A percentile compares a stretch with the other conserved stretches of the same genome.
Evolutionary conservation across 148 eudicot species (phyloP).

Genomic region (Vaccinium vitisidaea): DNA sequence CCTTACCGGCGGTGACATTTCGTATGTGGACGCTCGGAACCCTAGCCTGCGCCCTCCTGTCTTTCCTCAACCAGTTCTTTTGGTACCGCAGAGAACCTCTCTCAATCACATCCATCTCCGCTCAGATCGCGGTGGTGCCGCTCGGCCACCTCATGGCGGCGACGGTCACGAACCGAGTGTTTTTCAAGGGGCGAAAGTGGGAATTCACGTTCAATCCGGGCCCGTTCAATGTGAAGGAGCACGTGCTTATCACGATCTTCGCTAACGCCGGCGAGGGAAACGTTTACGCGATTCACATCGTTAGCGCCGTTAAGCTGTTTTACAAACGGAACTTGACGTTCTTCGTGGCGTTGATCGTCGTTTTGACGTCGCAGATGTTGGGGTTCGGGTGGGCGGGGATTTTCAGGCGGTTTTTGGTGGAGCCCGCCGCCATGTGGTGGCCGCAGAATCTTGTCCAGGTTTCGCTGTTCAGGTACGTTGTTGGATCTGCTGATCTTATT

Average conservation of each 20-base stretch:
- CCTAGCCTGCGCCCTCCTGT: slow-evolving; percentile 52
- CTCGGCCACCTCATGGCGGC: slow-evolving; percentile 84
- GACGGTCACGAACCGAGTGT: slow-evolving; percentile 48
- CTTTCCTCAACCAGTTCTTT: slow-evolving; percentile 90
- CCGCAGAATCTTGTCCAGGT: slow-evolving; percentile 84
- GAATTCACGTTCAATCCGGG: slow-evolving; percentile 79
- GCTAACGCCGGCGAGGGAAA: slow-evolving; percentile 80
- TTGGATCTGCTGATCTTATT: background rate
- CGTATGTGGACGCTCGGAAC: slow-evolving; percentile 81
- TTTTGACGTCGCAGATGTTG: slow-evolving; percentile 81
- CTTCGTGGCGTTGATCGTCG: slow-evolving; percentile 61
- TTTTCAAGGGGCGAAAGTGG: slow-evolving; percentile 53
- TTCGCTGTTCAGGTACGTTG: slow-evolving; percentile 74
- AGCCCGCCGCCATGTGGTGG: slow-evolving; percentile 99
- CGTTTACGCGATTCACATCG: slow-evolving; percentile 79
- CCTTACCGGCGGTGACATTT: slow-evolving; percentile 66
- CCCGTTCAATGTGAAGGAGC: slow-evolving; percentile 81
- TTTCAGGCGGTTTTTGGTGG: slow-evolving; percentile 75
- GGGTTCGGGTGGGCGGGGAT: slow-evolving; percentile 99
- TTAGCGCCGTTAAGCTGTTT: slow-evolving; percentile 67
- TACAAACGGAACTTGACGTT: slow-evolving; percentile 58
- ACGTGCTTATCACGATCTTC: slow-evolving; percentile 82
- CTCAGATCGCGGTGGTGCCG: slow-evolving; percentile 93
- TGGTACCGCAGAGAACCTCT: slow-evolving; percentile 85
- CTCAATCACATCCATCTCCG: slow-evolving; percentile 61